Evolutionary conservation across 163 green algal genomes (phyloP).

Genomic region (Scenedesmus sp.): DNA sequence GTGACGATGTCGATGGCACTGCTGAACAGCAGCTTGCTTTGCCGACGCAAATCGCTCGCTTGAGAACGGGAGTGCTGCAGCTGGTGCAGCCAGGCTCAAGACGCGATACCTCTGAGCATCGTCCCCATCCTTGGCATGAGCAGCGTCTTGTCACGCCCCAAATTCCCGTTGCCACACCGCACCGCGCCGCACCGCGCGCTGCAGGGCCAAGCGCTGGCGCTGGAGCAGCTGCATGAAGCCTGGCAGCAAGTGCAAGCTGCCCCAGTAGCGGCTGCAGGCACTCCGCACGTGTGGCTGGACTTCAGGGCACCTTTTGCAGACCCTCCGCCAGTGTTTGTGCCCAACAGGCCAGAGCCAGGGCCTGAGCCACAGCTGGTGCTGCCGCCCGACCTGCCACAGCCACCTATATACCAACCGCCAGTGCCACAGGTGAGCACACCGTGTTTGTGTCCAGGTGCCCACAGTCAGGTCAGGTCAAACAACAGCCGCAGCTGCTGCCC

Average conservation of each 20-base stretch:
- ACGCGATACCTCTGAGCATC: too few relatives aligned
- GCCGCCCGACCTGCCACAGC: conserved; percentile 55
- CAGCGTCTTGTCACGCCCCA: too few relatives aligned
- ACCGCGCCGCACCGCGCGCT: not conserved
- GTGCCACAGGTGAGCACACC: not conserved
- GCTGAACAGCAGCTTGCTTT: too few relatives aligned
- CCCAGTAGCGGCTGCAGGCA: conserved; percentile 32
- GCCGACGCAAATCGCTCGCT: too few relatives aligned
- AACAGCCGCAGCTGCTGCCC: not conserved
- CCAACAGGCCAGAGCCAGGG: conserved; percentile 57
- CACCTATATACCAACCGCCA: conserved; percentile 46
- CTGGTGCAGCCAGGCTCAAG: too few relatives aligned
- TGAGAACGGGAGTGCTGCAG: too few relatives aligned
- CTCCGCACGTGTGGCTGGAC: conserved; percentile 65
- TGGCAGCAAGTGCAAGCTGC: conserved; percentile 57
- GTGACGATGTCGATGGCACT: too few relatives aligned
- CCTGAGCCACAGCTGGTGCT: conserved; percentile 47
- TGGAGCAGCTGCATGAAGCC: conserved; percentile 36
- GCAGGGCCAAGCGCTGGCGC: not conserved
- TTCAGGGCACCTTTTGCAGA: conserved; percentile 71
- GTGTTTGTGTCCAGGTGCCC: too few relatives aligned
- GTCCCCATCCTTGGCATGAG: too few relatives aligned
- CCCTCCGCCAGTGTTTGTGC: conserved; percentile 67
- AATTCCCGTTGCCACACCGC: not conserved
- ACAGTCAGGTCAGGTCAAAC: too few relatives aligned